A percentile compares a stretch with the other conserved stretches of the same genome.
Conservation (phyloP, 2,329 filamentous ascomycete species). For the Scedosporium aurantiacum region DNA sequence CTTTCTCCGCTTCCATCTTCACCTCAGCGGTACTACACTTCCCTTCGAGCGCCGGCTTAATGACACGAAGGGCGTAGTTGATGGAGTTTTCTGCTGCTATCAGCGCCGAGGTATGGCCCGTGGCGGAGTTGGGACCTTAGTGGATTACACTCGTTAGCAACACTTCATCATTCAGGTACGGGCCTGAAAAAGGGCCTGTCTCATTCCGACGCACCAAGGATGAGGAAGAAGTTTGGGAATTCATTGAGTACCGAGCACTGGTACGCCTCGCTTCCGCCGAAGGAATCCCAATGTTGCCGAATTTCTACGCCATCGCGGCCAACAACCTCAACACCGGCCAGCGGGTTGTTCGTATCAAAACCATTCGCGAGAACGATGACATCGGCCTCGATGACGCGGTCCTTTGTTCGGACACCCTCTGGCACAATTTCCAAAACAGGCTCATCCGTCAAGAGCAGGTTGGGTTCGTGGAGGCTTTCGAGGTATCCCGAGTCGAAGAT, state of each 20-base stretch:
- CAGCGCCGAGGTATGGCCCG: constrained; percentile 50
- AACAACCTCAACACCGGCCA: constrained; percentile 40
- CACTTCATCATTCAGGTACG: no score
- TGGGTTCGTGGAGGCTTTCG: constrained; percentile 35
- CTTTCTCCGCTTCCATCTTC: constrained; percentile 21
- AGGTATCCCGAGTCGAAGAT: constrained; percentile 49
- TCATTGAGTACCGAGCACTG: constrained; percentile 44
- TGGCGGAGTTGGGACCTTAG: constrained; percentile 47
- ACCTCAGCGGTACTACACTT: constrained; percentile 20
- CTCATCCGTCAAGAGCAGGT: constrained; percentile 34
- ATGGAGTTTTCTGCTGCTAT: constrained; percentile 51
- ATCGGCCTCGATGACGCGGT: constrained; percentile 39
- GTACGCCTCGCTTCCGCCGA: constrained; percentile 53
- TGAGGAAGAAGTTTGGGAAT: constrained; percentile 55
- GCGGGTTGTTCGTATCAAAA: constrained; percentile 43
- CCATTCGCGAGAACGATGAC: constrained; percentile 52
- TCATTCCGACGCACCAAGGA: constrained; percentile 30
- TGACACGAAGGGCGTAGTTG: constrained; percentile 47
- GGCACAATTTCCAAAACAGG: constrained; percentile 35
- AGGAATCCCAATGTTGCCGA: constrained; percentile 43
- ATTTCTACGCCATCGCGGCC: constrained; percentile 39
- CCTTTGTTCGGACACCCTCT: constrained; percentile 22
- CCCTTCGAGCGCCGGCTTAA: constrained; percentile 33
- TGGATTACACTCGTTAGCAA: background rate
- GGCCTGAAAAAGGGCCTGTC: constrained; percentile 8